Base-by-base conservation (phyloP, 2,329 filamentous ascomycete species). In the Samsoniella hepiali region DNA sequence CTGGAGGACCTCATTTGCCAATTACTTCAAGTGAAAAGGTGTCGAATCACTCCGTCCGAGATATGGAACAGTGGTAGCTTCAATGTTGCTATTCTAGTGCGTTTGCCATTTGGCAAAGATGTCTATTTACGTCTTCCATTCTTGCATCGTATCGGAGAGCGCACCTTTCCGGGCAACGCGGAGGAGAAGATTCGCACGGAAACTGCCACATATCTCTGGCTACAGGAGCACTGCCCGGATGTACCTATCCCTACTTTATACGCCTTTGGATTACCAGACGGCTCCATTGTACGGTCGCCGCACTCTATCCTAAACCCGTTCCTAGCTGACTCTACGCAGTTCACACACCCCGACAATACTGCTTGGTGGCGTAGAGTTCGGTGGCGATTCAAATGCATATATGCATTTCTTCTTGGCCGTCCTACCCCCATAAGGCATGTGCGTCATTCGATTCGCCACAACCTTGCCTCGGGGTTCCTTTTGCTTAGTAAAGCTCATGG, bases 171-270 rank as follows among this genome's bases (percentile, higher is more conserved):
- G 9, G 68, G 70, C 17, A 73, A 66, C 3, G 56, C 69, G 4
- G 69, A 74, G 36, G 69, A 74, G 58, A 73, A 73, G 64, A 44
- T 73, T 7, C 69, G 72, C 44, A 69, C 65, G 32, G 69, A 73
- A 64, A 67, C 69, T 5, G 71, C 68, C 63, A 66, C 68, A 8
- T 73, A 73, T 55, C 59, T 63, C 1, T 73, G 68, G 69, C 69
- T 74, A 44, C 64, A 72, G 65, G 58, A 70, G n/a, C 40, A 67
- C 36, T 73, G 67, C 64, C 67, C 66, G 27, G 63, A 70, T 49
- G 66, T 73, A 22, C 70, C 61, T 31, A 68, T 71, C 50, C 70
- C 68, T 44, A 57, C 62, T 31, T 62, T 74, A 36, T 68, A 69
- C 53, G 68, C 66, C 61, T 73, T 73, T 66, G 69, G 70, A 32